Percentiles rank a stretch among this genome's conserved stretches.
Conservation (phyloP, 305 asterid species). For the Solanum chacoense region DNA sequence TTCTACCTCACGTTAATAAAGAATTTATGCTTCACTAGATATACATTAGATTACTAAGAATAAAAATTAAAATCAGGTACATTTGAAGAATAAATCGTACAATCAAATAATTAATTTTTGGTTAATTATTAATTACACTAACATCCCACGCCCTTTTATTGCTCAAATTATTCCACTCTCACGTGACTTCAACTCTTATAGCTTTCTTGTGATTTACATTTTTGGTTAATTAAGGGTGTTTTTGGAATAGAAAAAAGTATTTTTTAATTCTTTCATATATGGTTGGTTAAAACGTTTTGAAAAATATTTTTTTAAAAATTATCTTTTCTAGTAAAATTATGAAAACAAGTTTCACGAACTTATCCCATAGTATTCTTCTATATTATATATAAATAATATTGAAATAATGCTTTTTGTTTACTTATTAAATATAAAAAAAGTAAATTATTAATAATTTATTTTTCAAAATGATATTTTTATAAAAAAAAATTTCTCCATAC, state of each 20-base stretch:
- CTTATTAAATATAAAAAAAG: background rate
- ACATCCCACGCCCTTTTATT: background rate
- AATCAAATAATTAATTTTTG: background rate
- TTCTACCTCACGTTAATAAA: background rate
- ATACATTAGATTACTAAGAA: background rate
- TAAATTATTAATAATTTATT: background rate
- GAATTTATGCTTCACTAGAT: background rate
- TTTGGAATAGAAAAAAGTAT: background rate
- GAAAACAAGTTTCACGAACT: background rate
- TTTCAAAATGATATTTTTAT: background rate
- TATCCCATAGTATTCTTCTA: background rate
- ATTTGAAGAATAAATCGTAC: background rate
- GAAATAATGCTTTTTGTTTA: background rate
- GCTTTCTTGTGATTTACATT: background rate
- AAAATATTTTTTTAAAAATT: background rate
- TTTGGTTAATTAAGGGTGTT: background rate
- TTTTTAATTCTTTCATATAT: background rate
- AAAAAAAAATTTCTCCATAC: fast-evolving
- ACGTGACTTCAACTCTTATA: background rate
- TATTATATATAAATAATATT: background rate
- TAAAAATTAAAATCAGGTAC: background rate
- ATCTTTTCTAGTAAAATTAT: background rate
- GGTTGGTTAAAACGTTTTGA: background rate
- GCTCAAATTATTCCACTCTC: background rate
- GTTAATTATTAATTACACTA: background rate